Percentiles rank a stretch among this genome's conserved stretches.
These are phyloP conservation scores for Mycosarcoma mackinlayi DNA, from an alignment of 1,284 basidiomycete genomes.

Conservation along the genomic window DNA sequence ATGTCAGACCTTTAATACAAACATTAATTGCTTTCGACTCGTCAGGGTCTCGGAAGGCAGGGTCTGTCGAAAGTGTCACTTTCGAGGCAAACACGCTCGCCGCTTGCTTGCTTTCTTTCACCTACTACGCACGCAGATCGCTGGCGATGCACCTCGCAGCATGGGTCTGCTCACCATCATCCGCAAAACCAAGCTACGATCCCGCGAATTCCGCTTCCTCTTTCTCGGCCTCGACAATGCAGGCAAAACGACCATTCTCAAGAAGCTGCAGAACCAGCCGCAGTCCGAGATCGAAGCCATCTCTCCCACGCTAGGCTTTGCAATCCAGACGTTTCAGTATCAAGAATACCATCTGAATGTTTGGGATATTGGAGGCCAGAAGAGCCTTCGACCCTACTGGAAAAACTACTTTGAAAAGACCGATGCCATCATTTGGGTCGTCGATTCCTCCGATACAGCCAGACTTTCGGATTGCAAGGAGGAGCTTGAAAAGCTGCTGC, in stretches of 20 bases:
- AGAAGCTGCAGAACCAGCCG: slow-evolving; percentile 85
- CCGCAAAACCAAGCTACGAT: slow-evolving; percentile 80
- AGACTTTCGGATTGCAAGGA: slow-evolving; percentile 88
- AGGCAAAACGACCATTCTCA: slow-evolving; percentile 97
- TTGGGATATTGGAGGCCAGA: slow-evolving; percentile 96
- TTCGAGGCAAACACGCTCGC: background rate
- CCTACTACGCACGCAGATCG: no score
- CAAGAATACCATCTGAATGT: slow-evolving; percentile 74
- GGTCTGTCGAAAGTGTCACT: slow-evolving; percentile 9
- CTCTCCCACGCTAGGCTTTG: slow-evolving; percentile 96
- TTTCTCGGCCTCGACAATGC: slow-evolving; percentile 99
- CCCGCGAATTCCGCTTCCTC: slow-evolving; percentile 87
- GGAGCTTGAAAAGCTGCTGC: slow-evolving; percentile 85
- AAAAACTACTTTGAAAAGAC: slow-evolving; percentile 99
- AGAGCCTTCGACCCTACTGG: slow-evolving; percentile 96
- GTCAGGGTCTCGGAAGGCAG: background rate
- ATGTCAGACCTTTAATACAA: background rate
- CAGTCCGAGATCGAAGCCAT: slow-evolving; percentile 76
- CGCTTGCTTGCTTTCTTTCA: background rate
- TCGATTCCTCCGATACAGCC: slow-evolving; percentile 90
- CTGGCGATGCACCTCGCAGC: background rate
- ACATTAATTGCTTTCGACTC: background rate
- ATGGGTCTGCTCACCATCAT: slow-evolving; percentile 93
- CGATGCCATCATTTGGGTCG: slow-evolving; percentile 98
- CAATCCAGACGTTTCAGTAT: slow-evolving; percentile 95